Conservation (phyloP, 2,329 filamentous ascomycete genomes). For the Hymenoscyphus linearis region DNA sequence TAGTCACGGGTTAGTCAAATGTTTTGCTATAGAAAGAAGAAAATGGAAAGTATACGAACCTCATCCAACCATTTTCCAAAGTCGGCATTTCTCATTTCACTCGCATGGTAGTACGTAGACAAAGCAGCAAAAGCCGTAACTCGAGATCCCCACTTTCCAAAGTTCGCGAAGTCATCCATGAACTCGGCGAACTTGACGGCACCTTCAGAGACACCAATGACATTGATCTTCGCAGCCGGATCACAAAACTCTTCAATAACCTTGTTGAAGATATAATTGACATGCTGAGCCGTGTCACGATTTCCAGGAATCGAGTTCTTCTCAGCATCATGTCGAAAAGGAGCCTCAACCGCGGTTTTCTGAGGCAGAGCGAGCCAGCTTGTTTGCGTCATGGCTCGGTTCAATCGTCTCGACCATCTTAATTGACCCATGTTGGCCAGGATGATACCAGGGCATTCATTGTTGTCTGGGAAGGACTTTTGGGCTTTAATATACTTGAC, state of each 20-base stretch:
- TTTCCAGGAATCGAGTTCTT: slow-evolving; percentile 62
- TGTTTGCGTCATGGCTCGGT: slow-evolving; percentile 52
- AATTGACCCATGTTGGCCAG: slow-evolving; percentile 75
- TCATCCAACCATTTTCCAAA: slow-evolving; percentile 48
- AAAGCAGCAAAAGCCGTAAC: slow-evolving; percentile 47
- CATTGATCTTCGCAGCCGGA: slow-evolving; percentile 52
- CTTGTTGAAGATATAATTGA: slow-evolving; percentile 60
- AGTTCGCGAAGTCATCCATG: slow-evolving; percentile 51
- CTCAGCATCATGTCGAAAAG: slow-evolving; percentile 44
- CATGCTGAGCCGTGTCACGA: slow-evolving; percentile 51
- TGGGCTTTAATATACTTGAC: slow-evolving; percentile 40
- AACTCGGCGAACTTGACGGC: slow-evolving; percentile 53
- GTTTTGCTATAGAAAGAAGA: neutral
- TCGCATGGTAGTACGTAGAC: slow-evolving; percentile 40
- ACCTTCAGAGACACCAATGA: slow-evolving; percentile 67
- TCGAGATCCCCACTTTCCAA: slow-evolving; percentile 39
- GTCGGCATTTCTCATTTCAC: slow-evolving; percentile 37
- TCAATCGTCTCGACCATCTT: slow-evolving; percentile 65
- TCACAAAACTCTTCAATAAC: slow-evolving; percentile 49
- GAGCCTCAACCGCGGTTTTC: slow-evolving; percentile 55
- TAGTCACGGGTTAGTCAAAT: neutral
- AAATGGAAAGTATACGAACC: slow-evolving; percentile 35
- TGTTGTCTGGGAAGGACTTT: slow-evolving; percentile 11
- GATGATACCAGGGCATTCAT: slow-evolving; percentile 54
- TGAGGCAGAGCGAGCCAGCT: slow-evolving; percentile 57